Conservation (phyloP, 345 rosid species). For the Clarkia xantiana region DNA sequence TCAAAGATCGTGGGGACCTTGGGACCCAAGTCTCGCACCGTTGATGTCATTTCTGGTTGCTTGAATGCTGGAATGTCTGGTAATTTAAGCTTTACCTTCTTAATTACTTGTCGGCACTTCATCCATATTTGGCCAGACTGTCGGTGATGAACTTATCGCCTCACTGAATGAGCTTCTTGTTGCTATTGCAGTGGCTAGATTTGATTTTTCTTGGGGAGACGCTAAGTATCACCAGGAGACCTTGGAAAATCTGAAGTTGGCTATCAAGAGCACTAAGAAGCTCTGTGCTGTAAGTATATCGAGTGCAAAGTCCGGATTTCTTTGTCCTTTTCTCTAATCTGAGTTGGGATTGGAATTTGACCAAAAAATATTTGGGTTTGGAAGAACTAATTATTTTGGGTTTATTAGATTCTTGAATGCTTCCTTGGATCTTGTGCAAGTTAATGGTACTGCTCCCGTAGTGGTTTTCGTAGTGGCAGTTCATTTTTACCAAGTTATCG, state of each 20-base stretch:
- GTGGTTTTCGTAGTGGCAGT: too few species aligned
- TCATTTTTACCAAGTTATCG: too few species aligned
- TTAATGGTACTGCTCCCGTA: too few species aligned
- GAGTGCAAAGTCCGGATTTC: too few species aligned
- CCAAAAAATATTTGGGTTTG: too few species aligned
- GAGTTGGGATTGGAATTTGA: too few species aligned
- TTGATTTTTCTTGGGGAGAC: constrained; percentile 85
- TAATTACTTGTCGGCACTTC: background rate
- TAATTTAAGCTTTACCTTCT: constrained; percentile 1
- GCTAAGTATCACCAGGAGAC: constrained; percentile 76
- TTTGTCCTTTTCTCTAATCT: background rate
- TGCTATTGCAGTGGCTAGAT: constrained; percentile 50
- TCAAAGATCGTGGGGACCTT: constrained; percentile 93
- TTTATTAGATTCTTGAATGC: too few species aligned
- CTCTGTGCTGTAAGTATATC: constrained; percentile 58
- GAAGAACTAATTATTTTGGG: too few species aligned
- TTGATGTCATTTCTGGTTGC: constrained; percentile 56
- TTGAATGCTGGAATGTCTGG: constrained; percentile 96
- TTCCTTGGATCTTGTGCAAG: too few species aligned
- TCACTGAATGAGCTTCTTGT: background rate
- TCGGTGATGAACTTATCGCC: background rate
- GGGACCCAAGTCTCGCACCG: constrained; percentile 74
- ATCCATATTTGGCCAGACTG: background rate
- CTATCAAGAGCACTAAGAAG: constrained; percentile 69
- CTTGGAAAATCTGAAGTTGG: constrained; percentile 54